Evolutionary conservation across 208 protist species (phyloP), one percentile per base, ranked within the genome.

Genomic region (Wallacemonas sp.): DNA sequence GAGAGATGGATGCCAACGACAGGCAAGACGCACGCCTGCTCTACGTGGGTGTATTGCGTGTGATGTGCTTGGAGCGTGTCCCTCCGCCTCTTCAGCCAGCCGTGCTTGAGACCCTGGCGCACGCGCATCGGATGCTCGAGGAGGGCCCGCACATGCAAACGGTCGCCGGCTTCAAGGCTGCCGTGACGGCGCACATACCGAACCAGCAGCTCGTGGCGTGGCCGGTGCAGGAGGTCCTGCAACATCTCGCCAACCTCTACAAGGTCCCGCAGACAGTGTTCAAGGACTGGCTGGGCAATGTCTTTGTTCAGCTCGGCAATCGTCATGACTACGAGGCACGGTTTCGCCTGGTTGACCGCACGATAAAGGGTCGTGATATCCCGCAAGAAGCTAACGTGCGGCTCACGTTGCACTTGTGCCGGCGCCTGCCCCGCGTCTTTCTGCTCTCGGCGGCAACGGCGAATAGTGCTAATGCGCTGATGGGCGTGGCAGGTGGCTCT

Each of bases 291-390:
- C 74, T 91, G 19, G 62, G 72, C 4, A 77, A 68, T 15, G 30
- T 60, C 27, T 61, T 60, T 27, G 49, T 60, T 8, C 27, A 61
- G 51, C 54, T 59, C 21, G 54, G 41, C 36, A 68, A 39, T 22
- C 30, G 30, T 12, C 44, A 81, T 56, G 80, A 86, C 67, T 88
- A 91, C 55, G 79, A 91, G 58, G 79, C 76, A 12, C 70, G 85
- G 14, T 88, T 91, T 47, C 79, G 77, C 17, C 77, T 77, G 8
- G 73, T 91, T 33, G 85, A 91, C 41, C 70, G 79, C 21, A 72
- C 64, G 15, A 54, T 91, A 38, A 39, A 72, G 51, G 72, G 74
- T 15, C 66, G 76, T 12, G 28, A 42, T 1, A 27, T 47, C 5
- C 53, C 67, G 1, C 22, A 30, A 6, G 79, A 91, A 42, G 64